Evolutionary conservation across 179 eudicot species (phyloP).

Genomic region (Monotropa hypopitys): DNA sequence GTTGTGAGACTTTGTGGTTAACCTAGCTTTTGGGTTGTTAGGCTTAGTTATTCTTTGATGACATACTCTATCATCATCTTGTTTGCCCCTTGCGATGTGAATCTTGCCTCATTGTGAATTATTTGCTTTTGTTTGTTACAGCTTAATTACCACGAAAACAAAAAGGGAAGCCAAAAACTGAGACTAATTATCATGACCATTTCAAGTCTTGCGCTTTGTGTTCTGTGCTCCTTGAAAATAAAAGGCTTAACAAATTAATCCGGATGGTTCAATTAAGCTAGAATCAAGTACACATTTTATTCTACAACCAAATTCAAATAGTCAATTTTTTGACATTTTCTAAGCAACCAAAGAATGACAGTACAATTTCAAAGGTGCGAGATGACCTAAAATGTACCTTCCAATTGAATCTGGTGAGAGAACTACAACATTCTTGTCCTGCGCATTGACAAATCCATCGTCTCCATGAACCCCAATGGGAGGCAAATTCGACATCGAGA

Average conservation of each 20-base stretch:
- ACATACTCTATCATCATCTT: too few species aligned
- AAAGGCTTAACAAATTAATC: not conserved
- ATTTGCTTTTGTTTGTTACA: too few species aligned
- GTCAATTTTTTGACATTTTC: not conserved
- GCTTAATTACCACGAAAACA: not conserved
- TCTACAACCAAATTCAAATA: not conserved
- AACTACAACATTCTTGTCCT: constrained; percentile 31
- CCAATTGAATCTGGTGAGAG: constrained; percentile 42
- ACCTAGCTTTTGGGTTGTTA: not conserved
- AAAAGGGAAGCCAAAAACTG: not conserved
- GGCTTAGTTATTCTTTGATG: not conserved
- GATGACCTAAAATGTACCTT: constrained; percentile 30
- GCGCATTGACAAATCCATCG: constrained; percentile 21
- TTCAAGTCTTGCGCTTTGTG: not conserved
- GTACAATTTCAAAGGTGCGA: not conserved
- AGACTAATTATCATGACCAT: not conserved
- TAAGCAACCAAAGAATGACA: not conserved
- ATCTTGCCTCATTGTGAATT: too few species aligned
- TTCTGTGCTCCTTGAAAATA: not conserved
- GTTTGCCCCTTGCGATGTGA: too few species aligned
- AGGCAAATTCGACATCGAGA: constrained; percentile 41
- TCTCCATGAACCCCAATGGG: constrained; percentile 31
- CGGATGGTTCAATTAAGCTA: not conserved
- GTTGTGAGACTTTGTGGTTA: too few species aligned
- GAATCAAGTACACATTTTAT: not conserved